Evolutionary conservation across 2,329 filamentous ascomycete genomes (phyloP), one percentile per base, ranked within the genome.

Genomic region (Corynespora cassiicola): DNA sequence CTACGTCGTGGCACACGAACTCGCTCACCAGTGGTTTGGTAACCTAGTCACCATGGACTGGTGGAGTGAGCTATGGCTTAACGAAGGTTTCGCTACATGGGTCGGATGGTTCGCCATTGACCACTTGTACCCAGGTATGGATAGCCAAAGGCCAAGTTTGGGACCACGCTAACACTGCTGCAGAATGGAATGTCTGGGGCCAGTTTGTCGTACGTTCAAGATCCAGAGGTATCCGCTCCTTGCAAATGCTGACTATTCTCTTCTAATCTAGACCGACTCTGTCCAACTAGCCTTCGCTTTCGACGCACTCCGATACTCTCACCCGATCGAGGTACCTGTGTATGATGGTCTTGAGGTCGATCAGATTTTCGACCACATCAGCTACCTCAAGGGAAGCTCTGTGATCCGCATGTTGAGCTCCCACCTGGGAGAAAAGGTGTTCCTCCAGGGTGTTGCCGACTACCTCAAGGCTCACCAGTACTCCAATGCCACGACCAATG

Each of bases 11-110:
- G 92, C 94, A n/a, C 94, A 99, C 71, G 94, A 99, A 70, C 79
- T 99, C 47, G 94, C 91, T 39, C 90, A 96, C 64, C 90, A 95
- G 73, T 96, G 91, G 91, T 96, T 96, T 57, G 90, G 90, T 23
- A 95, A 96, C 67, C 80, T 96, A 8, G 90, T 95, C 27, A 96
- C 91, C 5, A 96, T 96, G 90, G 89, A 95, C 68, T 96, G 90
- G 90, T 94, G 88, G 89, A 89, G 86, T 63, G 88, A 95, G 64
- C 71, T 74, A 47, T 96, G 90, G 90, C 79, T 95, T 35, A 95
- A 95, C 61, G 92, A 97, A 71, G 91, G 91, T 9, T 99, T 99
- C 64, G 94, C 94, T 26, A 99, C 94, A 3, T 97, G 92, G 92
- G 92, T 96, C 27, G 94, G 92, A 35, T 99, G 92, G 92, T 80